Evolutionary conservation across 1,284 basidiomycete species (phyloP), one percentile per base, ranked within the genome.

Genomic region (Heterobasidion parviporum): DNA sequence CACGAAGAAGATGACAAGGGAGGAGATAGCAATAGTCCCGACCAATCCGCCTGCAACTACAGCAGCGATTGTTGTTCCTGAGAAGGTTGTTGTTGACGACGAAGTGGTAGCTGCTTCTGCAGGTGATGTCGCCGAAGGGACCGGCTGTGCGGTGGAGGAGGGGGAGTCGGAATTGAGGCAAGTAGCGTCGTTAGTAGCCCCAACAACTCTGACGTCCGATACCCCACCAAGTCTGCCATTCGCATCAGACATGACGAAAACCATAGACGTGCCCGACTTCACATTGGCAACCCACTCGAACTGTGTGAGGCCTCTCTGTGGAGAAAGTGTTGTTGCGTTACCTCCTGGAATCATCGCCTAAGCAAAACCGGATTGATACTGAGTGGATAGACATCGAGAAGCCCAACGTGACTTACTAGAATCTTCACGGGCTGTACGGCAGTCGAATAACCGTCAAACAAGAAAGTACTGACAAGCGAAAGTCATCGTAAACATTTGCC

Each of bases 261-360:
- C 58, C 49, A 89, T 64, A 3, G 72, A 72, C 1, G 83, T 88
- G 3, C 82, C 83, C 12, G 77, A 73, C n/a, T 72, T 71, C 12
- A 85, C 74, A 20, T 54, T 72, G 7, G 77, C 75, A 15, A 59
- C 69, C 88, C 89, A 91, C 12, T 72, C 65, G 61, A 74, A 88
- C 2, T 69, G 72, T 2, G 69, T 62, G 1, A 74, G 61, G 1
- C 75, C 75, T 2, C 54, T 55, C 0, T 79, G 74, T 41, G 83
- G 75, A 16, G 70, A 61, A 14, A 89, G 58, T n/a, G 71, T 56
- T 58, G 83, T 70, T 8, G 73, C 62, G 18, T 74, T 68, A 12
- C 88, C 88, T 15, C 78, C 78, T 12, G 87, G 87, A 56, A 91
- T 78, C 18, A 87, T 62, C 26, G 77, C 86, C 87, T 87, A 54